phyloP scores from a whole-genome alignment of 257 asterid species.

The Petunia axillaris region DNA sequence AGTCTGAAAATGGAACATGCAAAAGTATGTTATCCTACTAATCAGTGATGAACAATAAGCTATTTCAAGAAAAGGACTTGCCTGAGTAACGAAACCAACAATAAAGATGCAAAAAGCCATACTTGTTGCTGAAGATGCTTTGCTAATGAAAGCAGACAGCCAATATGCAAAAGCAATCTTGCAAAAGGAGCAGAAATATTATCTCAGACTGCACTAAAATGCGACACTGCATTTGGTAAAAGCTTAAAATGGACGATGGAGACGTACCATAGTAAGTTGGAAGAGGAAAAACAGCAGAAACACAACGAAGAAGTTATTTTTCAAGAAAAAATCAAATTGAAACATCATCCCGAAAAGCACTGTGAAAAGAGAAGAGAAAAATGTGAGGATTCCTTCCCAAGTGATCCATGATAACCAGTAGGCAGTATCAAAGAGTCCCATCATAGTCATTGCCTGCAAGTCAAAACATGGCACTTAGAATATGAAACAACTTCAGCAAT shows the following conservation, averaged over 20 bases:
- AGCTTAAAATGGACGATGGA: constrained; percentile 26
- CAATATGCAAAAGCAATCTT: constrained; percentile 81
- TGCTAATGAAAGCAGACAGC: constrained; percentile 72
- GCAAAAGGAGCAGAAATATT: constrained; percentile 28
- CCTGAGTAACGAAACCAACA: constrained; percentile 83
- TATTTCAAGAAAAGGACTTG: constrained; percentile 34
- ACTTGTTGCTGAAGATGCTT: constrained; percentile 74
- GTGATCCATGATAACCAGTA: constrained; percentile 93
- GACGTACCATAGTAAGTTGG: constrained; percentile 80
- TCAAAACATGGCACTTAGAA: constrained; percentile 25
- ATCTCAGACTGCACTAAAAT: too few species aligned
- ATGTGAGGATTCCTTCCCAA: constrained; percentile 74
- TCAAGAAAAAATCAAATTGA: constrained; percentile 81
- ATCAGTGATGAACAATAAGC: constrained; percentile 24
- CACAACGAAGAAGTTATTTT: constrained; percentile 66
- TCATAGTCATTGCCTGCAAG: constrained; percentile 87
- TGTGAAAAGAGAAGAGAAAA: constrained; percentile 67
- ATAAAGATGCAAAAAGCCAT: constrained; percentile 68
- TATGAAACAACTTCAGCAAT: constrained; percentile 24
- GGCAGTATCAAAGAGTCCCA: constrained; percentile 96
- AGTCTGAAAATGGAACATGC: constrained; percentile 46
- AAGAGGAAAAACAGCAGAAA: constrained; percentile 80
- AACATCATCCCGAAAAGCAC: constrained; percentile 95
- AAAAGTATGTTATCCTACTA: constrained; percentile 28
- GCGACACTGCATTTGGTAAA: background rate